A percentile compares a stretch with the other conserved stretches of the same genome.
These are phyloP conservation scores for Potentilla sterilis DNA, from an alignment of 306 rosid species.

Conservation along the genomic window DNA sequence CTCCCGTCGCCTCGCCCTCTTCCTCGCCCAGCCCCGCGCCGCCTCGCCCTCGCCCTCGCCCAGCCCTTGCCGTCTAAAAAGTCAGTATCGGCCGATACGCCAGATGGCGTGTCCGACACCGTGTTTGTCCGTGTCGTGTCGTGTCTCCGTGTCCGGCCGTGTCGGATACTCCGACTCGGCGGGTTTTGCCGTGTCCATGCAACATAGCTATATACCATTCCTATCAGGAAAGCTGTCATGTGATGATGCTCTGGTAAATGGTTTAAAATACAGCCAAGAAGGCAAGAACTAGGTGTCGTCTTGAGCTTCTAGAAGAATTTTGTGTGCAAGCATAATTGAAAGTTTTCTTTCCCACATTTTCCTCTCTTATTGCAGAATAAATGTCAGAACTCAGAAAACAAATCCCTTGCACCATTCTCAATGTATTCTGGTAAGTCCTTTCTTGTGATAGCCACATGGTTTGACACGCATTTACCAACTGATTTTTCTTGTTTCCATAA, in stretches of 20 bases:
- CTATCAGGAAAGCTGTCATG: background rate
- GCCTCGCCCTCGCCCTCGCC: too few relatives aligned
- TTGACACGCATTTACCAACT: background rate
- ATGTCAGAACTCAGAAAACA: background rate
- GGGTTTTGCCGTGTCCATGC: too few relatives aligned
- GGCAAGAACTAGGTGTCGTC: background rate
- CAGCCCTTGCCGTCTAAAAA: too few relatives aligned
- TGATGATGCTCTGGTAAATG: conserved; percentile 3
- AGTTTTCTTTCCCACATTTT: background rate
- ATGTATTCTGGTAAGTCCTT: background rate
- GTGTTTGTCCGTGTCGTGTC: too few relatives aligned
- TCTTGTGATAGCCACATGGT: background rate
- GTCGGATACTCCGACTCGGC: too few relatives aligned
- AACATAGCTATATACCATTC: background rate
- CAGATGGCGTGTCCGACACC: too few relatives aligned
- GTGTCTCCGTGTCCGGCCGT: too few relatives aligned
- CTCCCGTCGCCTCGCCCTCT: too few relatives aligned
- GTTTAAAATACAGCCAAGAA: background rate
- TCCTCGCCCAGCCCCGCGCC: too few relatives aligned
- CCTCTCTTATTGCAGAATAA: background rate
- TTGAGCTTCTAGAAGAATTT: background rate
- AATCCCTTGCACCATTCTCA: background rate
- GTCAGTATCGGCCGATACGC: too few relatives aligned
- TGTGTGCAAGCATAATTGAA: background rate
- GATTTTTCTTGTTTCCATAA: background rate